These are phyloP conservation scores for Lachnellula arida DNA, from an alignment of 2,329 filamentous ascomycete species.

Conservation along the genomic window DNA sequence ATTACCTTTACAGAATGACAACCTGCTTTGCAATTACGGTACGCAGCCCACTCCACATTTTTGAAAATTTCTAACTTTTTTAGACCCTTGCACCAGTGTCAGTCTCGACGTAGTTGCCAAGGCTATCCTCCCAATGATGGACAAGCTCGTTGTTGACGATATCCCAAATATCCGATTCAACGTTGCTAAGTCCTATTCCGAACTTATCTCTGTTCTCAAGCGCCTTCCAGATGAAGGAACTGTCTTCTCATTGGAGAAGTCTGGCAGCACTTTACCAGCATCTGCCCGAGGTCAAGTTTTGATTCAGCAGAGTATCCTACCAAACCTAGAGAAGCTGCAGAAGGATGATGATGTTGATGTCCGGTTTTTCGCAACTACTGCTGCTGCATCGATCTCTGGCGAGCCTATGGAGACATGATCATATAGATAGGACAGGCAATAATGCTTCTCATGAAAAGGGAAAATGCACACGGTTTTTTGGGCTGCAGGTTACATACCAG, in stretches of 20 bases:
- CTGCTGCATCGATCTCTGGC: conserved; percentile 51
- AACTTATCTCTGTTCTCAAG: conserved; percentile 86
- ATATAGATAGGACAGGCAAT: conserved; percentile 26
- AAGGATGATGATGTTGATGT: conserved; percentile 98
- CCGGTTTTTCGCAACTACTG: conserved; percentile 93
- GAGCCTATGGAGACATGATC: conserved; percentile 52
- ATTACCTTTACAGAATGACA: conserved; percentile 99
- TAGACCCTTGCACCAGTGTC: conserved; percentile 93
- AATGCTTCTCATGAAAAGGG: conserved; percentile 15
- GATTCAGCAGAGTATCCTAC: conserved; percentile 80
- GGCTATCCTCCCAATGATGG: conserved; percentile 92
- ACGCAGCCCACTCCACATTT: conserved; percentile 40
- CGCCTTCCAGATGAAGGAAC: conserved; percentile 86
- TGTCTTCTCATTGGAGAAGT: conserved; percentile 78
- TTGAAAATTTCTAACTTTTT: conserved; percentile 25
- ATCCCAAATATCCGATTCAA: conserved; percentile 99
- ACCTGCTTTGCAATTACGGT: conserved; percentile 99
- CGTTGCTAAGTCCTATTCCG: conserved; percentile 93
- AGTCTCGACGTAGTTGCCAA: conserved; percentile 89
- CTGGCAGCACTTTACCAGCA: conserved; percentile 54
- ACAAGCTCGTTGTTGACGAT: conserved; percentile 87
- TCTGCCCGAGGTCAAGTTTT: conserved; percentile 72
- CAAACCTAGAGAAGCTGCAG: conserved; percentile 90
- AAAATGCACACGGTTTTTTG: conserved; percentile 22
- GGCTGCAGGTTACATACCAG: conserved; percentile 21